These are phyloP conservation scores for Cladochytrium tenue DNA, from an alignment of 371 early-diverging fungal genomes.

Conservation along the genomic window DNA sequence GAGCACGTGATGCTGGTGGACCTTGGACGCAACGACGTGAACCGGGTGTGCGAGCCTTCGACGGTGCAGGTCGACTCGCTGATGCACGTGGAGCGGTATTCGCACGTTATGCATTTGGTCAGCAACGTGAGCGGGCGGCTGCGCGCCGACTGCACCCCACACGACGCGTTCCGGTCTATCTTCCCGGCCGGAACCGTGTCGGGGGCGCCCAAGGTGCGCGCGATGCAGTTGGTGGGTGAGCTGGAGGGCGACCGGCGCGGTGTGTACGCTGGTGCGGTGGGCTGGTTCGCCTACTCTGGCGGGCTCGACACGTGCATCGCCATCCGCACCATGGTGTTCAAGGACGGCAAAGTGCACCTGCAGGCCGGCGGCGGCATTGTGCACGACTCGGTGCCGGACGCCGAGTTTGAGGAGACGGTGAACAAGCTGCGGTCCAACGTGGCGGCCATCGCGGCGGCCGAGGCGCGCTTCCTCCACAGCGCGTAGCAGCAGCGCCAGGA, in stretches of 20 bases:
- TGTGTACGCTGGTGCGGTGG: slow-evolving; percentile 94
- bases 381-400: slow-evolving; percentile 86
- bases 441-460: slow-evolving; percentile 81
- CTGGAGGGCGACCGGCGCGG: slow-evolving; percentile 91
- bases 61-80: slow-evolving; percentile 91
- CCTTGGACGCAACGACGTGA: slow-evolving; percentile 94
- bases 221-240: slow-evolving; percentile 89
- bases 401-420: slow-evolving; percentile 93
- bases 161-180: slow-evolving; percentile 93
- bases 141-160: slow-evolving; percentile 82
- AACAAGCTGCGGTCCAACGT: slow-evolving; percentile 91
- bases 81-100: slow-evolving; percentile 94
- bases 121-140: slow-evolving; percentile 87
- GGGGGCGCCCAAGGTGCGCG: slow-evolving; percentile 96
- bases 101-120: slow-evolving; percentile 98
- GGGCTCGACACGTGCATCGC: slow-evolving; percentile 95
- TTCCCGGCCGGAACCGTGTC: slow-evolving; percentile 97
- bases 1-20: slow-evolving; percentile 98
- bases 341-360: slow-evolving; percentile 89
- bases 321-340: slow-evolving; percentile 95
- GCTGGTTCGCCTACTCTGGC: slow-evolving; percentile 91
- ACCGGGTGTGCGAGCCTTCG: slow-evolving; percentile 89
- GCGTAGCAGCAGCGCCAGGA: neutral
- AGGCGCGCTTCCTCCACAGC: slow-evolving; percentile 30
- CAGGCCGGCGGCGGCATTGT: slow-evolving; percentile 97